phyloP scores from a whole-genome alignment of 2,329 filamentous ascomycete species.

The Claviceps sp. region DNA sequence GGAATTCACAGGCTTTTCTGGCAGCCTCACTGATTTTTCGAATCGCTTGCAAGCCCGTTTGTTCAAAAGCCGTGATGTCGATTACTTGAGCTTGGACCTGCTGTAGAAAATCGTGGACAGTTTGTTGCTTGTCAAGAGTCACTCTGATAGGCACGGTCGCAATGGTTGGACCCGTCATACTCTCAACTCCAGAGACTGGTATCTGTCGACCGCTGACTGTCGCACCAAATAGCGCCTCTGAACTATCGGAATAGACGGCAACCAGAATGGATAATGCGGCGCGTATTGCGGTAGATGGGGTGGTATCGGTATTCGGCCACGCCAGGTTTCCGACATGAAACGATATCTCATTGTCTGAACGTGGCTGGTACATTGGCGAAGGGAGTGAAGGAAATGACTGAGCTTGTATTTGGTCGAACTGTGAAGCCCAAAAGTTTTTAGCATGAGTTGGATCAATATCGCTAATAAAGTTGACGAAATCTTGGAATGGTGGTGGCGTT shows the following conservation, averaged over 20 bases:
- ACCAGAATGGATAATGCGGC: slow-evolving; percentile 19
- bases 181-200: slow-evolving; percentile 12
- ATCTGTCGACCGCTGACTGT: slow-evolving; percentile 14
- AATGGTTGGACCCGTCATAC: slow-evolving; percentile 16
- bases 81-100: slow-evolving; percentile 9
- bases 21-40: not conserved
- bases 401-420: not conserved
- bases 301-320: slow-evolving; percentile 12
- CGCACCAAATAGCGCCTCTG: slow-evolving; percentile 18
- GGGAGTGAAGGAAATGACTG: not conserved
- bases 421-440: not conserved
- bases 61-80: slow-evolving; percentile 4
- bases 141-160: slow-evolving; percentile 14
- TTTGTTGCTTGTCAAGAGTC: slow-evolving; percentile 14
- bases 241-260: slow-evolving; percentile 18
- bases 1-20: slow-evolving; percentile 2
- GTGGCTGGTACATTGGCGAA: not conserved
- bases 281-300: slow-evolving; percentile 9
- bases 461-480: slow-evolving; percentile 24
- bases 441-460: not conserved
- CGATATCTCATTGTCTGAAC: slow-evolving; percentile 23
- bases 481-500: slow-evolving; percentile 19
- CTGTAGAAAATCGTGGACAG: slow-evolving; percentile 27
- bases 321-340: not conserved
- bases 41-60: slow-evolving; percentile 2